Conservation (phyloP, 2,329 filamentous ascomycete species). For the Ciborinia camelliae region DNA sequence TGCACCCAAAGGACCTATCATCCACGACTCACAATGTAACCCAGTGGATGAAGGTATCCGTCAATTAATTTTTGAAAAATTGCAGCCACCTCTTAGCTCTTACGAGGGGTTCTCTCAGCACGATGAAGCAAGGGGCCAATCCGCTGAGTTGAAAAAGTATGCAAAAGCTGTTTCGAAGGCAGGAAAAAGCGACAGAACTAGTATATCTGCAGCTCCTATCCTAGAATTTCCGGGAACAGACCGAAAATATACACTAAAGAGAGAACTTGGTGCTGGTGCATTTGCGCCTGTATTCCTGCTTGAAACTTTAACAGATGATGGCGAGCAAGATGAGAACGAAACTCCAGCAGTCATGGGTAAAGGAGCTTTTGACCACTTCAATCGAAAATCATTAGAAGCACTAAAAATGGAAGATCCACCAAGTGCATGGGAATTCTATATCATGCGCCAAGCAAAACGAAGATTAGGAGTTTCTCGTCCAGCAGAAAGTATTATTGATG, state of each 20-base stretch:
- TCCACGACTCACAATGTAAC: constrained; percentile 82
- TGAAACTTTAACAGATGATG: constrained; percentile 61
- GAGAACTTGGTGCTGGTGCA: constrained; percentile 86
- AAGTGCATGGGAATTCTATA: constrained; percentile 92
- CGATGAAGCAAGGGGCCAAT: constrained; percentile 59
- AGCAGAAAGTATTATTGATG: constrained; percentile 72
- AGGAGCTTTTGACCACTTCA: constrained; percentile 53
- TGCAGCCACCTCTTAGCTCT: constrained; percentile 68
- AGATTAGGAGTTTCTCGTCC: constrained; percentile 73
- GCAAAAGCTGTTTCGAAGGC: constrained; percentile 55
- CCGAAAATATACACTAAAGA: constrained; percentile 71
- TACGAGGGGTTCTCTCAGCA: constrained; percentile 82
- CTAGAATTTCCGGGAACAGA: constrained; percentile 65
- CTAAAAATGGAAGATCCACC: constrained; percentile 93
- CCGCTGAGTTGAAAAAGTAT: constrained; percentile 76
- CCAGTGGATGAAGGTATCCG: constrained; percentile 77
- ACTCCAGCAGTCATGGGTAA: constrained; percentile 55
- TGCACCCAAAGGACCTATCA: constrained; percentile 64
- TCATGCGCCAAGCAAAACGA: constrained; percentile 77
- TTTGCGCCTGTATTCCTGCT: constrained; percentile 95
- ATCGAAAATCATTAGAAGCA: constrained; percentile 65
- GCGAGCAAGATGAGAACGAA: constrained; percentile 46
- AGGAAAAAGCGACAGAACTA: constrained; percentile 54
- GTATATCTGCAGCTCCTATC: constrained; percentile 56
- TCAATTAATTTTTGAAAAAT: constrained; percentile 67